phyloP scores from a whole-genome alignment of 148 eudicot species.

The Camellia lanceoleosa region DNA sequence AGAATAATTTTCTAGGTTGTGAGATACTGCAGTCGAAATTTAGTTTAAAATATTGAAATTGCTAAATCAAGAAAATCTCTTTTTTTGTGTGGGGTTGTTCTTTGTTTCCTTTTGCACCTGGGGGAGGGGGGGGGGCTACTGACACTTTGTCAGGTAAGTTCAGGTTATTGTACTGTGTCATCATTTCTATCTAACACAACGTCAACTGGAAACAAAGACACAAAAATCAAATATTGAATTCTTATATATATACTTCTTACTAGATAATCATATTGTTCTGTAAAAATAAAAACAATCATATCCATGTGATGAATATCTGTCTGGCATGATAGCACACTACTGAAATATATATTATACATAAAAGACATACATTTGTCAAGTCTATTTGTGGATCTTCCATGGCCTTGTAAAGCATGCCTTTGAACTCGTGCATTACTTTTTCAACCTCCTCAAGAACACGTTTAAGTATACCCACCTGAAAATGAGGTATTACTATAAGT shows the following conservation, averaged over 20 bases:
- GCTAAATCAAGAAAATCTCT: neutral
- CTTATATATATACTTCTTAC: neutral
- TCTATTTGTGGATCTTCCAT: constrained; percentile 93
- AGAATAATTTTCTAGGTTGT: neutral
- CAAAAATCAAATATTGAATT: neutral
- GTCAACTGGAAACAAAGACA: constrained; percentile 4
- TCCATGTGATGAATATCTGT: neutral
- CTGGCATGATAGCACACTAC: neutral
- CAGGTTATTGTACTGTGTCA: neutral
- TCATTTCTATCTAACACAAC: neutral
- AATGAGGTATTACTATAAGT: constrained; percentile 10
- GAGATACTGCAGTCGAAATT: neutral
- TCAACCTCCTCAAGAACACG: constrained; percentile 99
- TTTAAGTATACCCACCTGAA: constrained; percentile 94
- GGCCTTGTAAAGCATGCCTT: constrained; percentile 80
- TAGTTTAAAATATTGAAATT: neutral
- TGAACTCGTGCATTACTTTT: constrained; percentile 94
- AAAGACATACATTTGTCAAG: constrained; percentile 56
- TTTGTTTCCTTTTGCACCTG: no score
- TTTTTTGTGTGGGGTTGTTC: no score
- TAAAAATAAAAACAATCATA: neutral
- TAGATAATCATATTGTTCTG: neutral
- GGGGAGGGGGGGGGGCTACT: neutral
- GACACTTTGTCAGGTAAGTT: constrained; percentile 1
- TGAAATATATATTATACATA: neutral